Conservation (phyloP, 1,284 basidiomycete genomes). For the Irpex sp. region DNA sequence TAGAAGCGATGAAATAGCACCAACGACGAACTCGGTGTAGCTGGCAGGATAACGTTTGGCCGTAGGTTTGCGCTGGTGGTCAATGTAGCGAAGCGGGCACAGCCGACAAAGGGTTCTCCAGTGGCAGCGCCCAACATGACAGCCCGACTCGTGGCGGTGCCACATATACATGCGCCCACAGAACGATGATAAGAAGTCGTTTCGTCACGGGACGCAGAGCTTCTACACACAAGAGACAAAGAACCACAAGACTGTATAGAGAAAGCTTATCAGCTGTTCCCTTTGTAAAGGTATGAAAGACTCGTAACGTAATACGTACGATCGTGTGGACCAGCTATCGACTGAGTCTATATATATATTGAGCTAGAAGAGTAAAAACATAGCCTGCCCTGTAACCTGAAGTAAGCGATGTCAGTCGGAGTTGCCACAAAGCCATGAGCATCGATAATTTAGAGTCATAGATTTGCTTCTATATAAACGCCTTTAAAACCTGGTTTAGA, state of each 20-base stretch:
- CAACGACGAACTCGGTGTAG: neutral
- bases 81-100: neutral
- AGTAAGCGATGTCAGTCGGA: neutral
- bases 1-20: neutral
- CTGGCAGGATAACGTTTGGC: neutral
- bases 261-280: neutral
- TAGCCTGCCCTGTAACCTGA: neutral
- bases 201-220: neutral
- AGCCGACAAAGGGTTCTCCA: neutral
- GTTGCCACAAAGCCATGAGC: neutral
- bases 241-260: neutral
- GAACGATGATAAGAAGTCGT: neutral
- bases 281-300: neutral
- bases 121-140: neutral
- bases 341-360: neutral
- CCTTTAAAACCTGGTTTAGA: no score
- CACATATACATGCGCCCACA: slow-evolving; percentile 1
- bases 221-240: neutral
- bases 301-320: neutral
- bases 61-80: neutral
- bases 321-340: neutral
- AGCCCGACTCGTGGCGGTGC: neutral
- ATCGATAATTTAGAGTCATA: neutral
- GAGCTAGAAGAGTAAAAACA: neutral
- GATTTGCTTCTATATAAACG: no score